Base-by-base conservation (phyloP, 768 basidiomycete species). In the Termitomyces sp. region DNA sequence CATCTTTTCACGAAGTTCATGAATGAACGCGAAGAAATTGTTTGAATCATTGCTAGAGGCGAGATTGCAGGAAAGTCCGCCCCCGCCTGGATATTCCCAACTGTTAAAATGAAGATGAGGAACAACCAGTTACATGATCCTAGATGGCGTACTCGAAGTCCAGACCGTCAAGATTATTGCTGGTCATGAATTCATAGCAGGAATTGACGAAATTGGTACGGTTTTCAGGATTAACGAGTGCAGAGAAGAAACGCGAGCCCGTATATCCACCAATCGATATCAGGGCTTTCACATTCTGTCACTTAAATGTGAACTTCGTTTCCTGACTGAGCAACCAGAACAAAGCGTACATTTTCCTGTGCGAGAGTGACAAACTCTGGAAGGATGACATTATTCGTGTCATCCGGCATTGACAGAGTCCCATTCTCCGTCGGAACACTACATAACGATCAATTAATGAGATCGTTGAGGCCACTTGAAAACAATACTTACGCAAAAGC, bases 51-150 rank as follows among this genome's bases (percentile, higher is more conserved):
- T 59, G 1, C 68, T 53, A 8, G 79, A 77, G 58, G 86, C 77
- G 0, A 68, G 69, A 68, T 96, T 97, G 63, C 90, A 90, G 1
- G 82, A 83, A 1, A 87, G 76, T 35, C 92, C 92, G 52, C 76
- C 72, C 5, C 70, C 63, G 55, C 78, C 81, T 1, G 94, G 93
- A 67, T 88, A 94, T 71, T 96, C 94, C 92, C 93, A 95, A 65
- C 80, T 80, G 54, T 58, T 8, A 20, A 53, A 28, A 40, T 48
- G 32, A 32, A 40, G 43, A 38, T 10, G 26, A 32, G 32, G 16
- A 35, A 62, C 36, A 55, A 46, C n/a, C 38, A 26, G 22, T 35
- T 22, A 36, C 18, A 8, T 24, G 24, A 9, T 38, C 3, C 4
- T 28, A 4, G 14, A 18, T 32, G n/a, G 66, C 75, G 53, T 59